phyloP scores from a whole-genome alignment of 2,329 filamentous ascomycete genomes.

The Pestalotiopsis sp. region DNA sequence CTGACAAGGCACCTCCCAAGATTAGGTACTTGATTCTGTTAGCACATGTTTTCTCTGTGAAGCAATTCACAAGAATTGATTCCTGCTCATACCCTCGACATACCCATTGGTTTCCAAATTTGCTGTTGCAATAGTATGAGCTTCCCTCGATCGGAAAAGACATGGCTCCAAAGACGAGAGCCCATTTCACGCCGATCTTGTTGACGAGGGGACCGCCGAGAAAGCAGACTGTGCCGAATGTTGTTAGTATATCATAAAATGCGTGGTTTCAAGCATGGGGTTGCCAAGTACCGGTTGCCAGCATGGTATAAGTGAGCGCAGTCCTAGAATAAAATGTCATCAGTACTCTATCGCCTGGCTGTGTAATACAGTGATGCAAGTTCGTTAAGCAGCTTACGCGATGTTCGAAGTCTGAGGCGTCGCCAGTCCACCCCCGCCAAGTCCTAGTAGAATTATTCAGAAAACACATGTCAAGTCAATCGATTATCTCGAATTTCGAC shows the following conservation, averaged over 20 bases:
- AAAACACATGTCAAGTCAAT: background rate
- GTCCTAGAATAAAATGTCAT: slow-evolving; percentile 12
- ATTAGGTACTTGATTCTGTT: slow-evolving; percentile 2
- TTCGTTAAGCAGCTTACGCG: slow-evolving; percentile 29
- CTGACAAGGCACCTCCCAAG: slow-evolving; percentile 16
- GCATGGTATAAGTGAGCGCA: slow-evolving; percentile 30
- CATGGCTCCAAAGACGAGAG: slow-evolving; percentile 43
- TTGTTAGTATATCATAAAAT: too few relatives aligned
- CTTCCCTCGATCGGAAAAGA: slow-evolving; percentile 48
- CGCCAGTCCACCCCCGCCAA: slow-evolving; percentile 47
- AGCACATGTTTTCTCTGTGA: background rate
- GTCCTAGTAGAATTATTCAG: slow-evolving; percentile 25
- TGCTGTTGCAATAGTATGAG: slow-evolving; percentile 52
- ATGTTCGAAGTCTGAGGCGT: slow-evolving; percentile 46
- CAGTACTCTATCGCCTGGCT: background rate
- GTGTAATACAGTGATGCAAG: background rate
- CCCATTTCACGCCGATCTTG: slow-evolving; percentile 49
- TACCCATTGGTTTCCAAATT: slow-evolving; percentile 51
- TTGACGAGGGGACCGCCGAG: slow-evolving; percentile 48
- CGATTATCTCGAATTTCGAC: background rate
- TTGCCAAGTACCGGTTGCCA: slow-evolving; percentile 29
- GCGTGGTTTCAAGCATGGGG: slow-evolving; percentile 7
- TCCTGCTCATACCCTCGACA: slow-evolving; percentile 16
- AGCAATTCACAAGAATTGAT: background rate
- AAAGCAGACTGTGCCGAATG: slow-evolving; percentile 34